These are phyloP conservation scores for Lentinula raphanica DNA, from an alignment of 768 basidiomycete species.

Conservation along the genomic window DNA sequence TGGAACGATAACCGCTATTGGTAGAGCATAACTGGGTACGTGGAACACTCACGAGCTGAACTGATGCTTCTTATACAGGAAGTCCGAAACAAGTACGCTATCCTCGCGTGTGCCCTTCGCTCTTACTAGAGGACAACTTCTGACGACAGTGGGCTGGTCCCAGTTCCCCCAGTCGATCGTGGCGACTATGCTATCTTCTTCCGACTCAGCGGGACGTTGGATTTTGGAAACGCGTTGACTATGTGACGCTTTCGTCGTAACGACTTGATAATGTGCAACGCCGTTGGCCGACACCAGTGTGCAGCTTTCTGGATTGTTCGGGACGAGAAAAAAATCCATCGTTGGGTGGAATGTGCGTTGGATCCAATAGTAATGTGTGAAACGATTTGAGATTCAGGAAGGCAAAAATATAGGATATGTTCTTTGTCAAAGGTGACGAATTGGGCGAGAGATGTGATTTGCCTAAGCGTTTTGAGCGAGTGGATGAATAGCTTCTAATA, in stretches of 20 bases:
- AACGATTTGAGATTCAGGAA: background rate
- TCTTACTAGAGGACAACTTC: conserved; percentile 18
- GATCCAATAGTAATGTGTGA: background rate
- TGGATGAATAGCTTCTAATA: background rate
- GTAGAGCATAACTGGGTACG: background rate
- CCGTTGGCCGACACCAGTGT: conserved; percentile 47
- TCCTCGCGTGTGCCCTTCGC: conserved; percentile 20
- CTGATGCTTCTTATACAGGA: conserved; percentile 36
- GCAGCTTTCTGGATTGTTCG: conserved; percentile 45
- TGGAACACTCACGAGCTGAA: conserved; percentile 35
- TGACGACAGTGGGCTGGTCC: conserved; percentile 37
- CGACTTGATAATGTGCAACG: conserved; percentile 43
- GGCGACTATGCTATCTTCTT: conserved; percentile 38
- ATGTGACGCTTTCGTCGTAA: conserved; percentile 30
- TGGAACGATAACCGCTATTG: background rate
- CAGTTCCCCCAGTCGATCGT: conserved; percentile 45
- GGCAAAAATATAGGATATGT: background rate
- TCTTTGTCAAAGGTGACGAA: background rate
- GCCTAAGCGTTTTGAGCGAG: background rate
- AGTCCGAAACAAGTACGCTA: conserved; percentile 31
- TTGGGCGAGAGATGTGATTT: background rate
- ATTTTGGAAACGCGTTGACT: conserved; percentile 33
- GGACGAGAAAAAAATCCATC: conserved; percentile 51
- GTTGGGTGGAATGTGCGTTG: background rate
- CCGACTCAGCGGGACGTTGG: conserved; percentile 32